Base-by-base conservation (phyloP, 1,139 yeast species). In the Hanseniaspora gamundiae region DNA sequence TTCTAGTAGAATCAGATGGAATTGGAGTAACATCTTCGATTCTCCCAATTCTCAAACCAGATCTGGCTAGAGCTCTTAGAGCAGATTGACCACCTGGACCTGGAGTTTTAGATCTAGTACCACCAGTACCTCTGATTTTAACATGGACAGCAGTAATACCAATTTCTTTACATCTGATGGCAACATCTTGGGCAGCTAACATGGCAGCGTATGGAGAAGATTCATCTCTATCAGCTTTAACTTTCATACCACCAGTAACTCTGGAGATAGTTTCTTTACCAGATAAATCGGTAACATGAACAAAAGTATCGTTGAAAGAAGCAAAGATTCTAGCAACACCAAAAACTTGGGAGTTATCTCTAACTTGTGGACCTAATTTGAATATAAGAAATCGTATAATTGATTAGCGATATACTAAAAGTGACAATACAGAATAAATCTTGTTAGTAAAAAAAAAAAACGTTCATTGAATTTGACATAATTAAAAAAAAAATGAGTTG, bases 61-160 rank as follows among this genome's bases (percentile, higher is more conserved):
- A 87, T 81, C 99, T 88, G 67, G 99, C 99, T 68, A 93, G 78
- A 67, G 99, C 99, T 79, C 98, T 88, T 69, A 93, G 78, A 72
- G 99, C 99, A 57, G 97, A 84, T 79, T 91, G 98, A 76, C 97
- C 98, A 85, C 99, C 99, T 76, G 99, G 99, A 77, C 99, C 99
- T 73, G 98, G 99, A 71, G 99, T 88, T 86, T 93, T 93, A 74
- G 98, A 85, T 71, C 85, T 87, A 64, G 98, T 93, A 81, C 99
- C 99, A 80, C 99, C 99, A 61, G 97, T 88, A 69, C 96, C 99
- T 85, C 98, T 87, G 74, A 93, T 80, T 80, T 93, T 93, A 72
- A 93, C 80, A 82, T 93, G 98, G 67, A 93, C 95, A 60, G 99
- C 99, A 65, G 94, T 93, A 70, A 93, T 88, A 71, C 99, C 99